Conservation (phyloP, 352 stramenopile genomes). For the Bremia lactucae region DNA sequence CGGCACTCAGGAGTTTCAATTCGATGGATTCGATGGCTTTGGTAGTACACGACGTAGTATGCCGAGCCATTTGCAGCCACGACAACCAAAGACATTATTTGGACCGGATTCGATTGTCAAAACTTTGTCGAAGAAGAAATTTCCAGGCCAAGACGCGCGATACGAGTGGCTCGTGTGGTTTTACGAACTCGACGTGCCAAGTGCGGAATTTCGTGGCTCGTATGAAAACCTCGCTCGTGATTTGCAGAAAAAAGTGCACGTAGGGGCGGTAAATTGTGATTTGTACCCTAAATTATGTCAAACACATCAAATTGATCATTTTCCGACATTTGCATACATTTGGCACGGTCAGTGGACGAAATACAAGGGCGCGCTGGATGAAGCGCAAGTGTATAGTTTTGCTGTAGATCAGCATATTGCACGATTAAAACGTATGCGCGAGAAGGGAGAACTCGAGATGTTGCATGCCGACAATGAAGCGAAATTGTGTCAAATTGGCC, state of each 20-base stretch:
- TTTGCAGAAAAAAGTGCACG: constrained; percentile 56
- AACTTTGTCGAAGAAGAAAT: constrained; percentile 61
- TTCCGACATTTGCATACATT: constrained; percentile 59
- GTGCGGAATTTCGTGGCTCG: constrained; percentile 47
- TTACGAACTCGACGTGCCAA: constrained; percentile 46
- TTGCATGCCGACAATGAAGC: constrained; percentile 61
- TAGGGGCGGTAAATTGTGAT: constrained; percentile 70
- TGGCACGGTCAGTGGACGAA: constrained; percentile 39
- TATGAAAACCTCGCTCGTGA: constrained; percentile 62
- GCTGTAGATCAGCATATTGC: constrained; percentile 73
- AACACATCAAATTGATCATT: constrained; percentile 22
- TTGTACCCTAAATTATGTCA: constrained; percentile 50
- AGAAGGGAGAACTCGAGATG: constrained; percentile 55
- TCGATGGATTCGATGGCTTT: constrained; percentile 72
- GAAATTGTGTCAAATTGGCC: constrained; percentile 68
- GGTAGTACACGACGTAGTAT: constrained; percentile 20
- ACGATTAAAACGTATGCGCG: constrained; percentile 52
- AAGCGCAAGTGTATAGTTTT: constrained; percentile 80
- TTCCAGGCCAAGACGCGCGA: constrained; percentile 48
- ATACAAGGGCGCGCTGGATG: constrained; percentile 60
- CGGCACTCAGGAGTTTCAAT: constrained; percentile 59
- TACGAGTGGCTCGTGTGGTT: constrained; percentile 82
- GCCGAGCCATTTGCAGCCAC: constrained; percentile 1
- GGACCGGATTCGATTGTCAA: constrained; percentile 47
- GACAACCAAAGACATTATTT: constrained; percentile 40